Evolutionary conservation across 2,329 filamentous ascomycete species (phyloP), one percentile per base, ranked within the genome.

Genomic region (Cadophora malorum): DNA sequence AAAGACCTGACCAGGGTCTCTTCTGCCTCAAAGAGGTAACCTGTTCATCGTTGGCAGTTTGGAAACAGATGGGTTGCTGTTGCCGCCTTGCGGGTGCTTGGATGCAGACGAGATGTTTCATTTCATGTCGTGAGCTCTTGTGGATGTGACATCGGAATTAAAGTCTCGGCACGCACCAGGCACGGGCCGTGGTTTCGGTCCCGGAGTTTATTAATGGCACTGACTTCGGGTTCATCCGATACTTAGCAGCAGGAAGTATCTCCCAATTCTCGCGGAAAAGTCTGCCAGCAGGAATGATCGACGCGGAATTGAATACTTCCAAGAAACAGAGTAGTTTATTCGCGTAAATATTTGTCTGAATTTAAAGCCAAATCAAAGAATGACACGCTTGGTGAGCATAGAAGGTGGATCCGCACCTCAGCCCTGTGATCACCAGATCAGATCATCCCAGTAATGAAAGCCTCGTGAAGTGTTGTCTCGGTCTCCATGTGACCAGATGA

Each of bases 41-140:
- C 23, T 45, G 9, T 31, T 25, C 19, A 47, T 31, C n/a, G 35
- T 61, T n/a, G 12, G n/a, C 10, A 47, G 1, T 19, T 31, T 47
- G 38, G 21, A 28, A 61, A 61, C 58, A 12, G 41, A 31, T 31
- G 23, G 58, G 23, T 47, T 61, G 38, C 41, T 45, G 12, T 19
- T 45, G 14, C 41, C 41, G 33, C 23, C 38, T n/a, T 47, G 41
- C 25, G 14, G n/a, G 12, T 19, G 35, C 58, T 61, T 41, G 55
- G 58, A 8, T 41, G 33, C 56, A 45, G 41, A 28, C 9, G 58
- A 19, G 41, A 28, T 60, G 58, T 61, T 61, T 45, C 35, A 61
- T 19, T 47, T 19, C 23, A 41, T 28, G 56, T 25, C 45, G 6
- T 25, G 35, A 25, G 35, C 21, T 47, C 19, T 31, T 52, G 49